Conservation (phyloP, 257 asterid genomes). For the Anisodus acutangulus region DNA sequence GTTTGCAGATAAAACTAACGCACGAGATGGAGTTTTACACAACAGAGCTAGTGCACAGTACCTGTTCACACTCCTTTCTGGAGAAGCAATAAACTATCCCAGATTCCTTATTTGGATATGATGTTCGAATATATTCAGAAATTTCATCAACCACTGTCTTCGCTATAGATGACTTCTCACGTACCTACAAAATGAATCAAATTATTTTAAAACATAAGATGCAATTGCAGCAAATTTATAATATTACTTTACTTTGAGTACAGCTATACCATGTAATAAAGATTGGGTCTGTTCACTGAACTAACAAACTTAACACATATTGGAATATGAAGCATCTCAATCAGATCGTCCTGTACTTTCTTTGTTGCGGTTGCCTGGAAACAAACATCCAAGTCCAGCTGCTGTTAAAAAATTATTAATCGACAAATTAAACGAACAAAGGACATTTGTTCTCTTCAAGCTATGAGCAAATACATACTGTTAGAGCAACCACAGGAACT, state of each 20-base stretch:
- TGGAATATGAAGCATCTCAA: conserved; percentile 84
- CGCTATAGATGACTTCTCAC: conserved; percentile 82
- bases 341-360: conserved; percentile 93
- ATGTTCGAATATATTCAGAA: conserved; percentile 72
- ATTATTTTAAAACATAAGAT: not conserved
- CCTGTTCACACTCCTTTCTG: conserved; percentile 98
- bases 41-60: conserved; percentile 33
- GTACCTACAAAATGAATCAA: conserved; percentile 56
- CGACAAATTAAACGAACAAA: conserved; percentile 19
- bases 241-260: conserved; percentile 12
- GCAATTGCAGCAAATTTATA: conserved; percentile 5
- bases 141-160: conserved; percentile 78
- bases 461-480: conserved; percentile 59
- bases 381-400: not conserved
- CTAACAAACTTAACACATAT: conserved; percentile 82
- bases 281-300: conserved; percentile 94
- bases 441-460: conserved; percentile 22
- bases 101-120: conserved; percentile 89
- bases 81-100: conserved; percentile 98
- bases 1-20: not conserved
- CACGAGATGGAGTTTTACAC: not conserved
- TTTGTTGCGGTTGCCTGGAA: conserved; percentile 91
- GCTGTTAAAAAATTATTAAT: conserved; percentile 3
- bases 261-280: conserved; percentile 78
- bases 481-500: conserved; percentile 88